These are phyloP conservation scores for Terfezia boudieri DNA, from an alignment of 495 filamentous ascomycete genomes.

Conservation along the genomic window DNA sequence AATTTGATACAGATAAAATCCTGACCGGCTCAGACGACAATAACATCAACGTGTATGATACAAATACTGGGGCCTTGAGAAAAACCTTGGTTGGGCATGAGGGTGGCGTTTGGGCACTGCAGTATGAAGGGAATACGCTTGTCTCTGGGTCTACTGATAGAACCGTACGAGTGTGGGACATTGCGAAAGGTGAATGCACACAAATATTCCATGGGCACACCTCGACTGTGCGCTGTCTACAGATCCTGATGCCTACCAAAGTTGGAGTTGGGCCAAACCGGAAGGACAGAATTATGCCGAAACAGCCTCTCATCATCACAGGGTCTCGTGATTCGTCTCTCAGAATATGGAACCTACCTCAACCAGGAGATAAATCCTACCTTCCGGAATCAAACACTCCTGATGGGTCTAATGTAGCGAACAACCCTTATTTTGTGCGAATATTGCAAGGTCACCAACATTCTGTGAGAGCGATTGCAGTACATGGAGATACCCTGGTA, in stretches of 20 bases:
- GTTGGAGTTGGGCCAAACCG: conserved; percentile 51
- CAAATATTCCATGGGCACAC: conserved; percentile 96
- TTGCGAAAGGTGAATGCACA: conserved; percentile 68
- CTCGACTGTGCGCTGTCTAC: conserved; percentile 85
- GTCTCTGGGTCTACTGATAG: conserved; percentile 94
- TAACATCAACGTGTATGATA: conserved; percentile 96
- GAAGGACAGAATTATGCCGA: conserved; percentile 66
- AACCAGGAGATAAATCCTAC: conserved; percentile 46
- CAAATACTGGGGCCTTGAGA: conserved; percentile 70
- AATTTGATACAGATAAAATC: conserved; percentile 96
- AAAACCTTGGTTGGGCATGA: conserved; percentile 78
- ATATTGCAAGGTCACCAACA: conserved; percentile 69
- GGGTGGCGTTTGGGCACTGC: conserved; percentile 91
- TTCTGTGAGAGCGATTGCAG: conserved; percentile 94
- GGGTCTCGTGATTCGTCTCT: conserved; percentile 89
- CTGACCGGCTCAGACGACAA: conserved; percentile 95
- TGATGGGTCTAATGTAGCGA: conserved; percentile 40
- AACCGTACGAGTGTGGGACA: conserved; percentile 94
- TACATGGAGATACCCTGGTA: conserved; percentile 89
- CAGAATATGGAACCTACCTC: conserved; percentile 88
- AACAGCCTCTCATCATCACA: conserved; percentile 85
- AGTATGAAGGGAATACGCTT: conserved; percentile 83
- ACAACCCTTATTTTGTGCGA: conserved; percentile 87
- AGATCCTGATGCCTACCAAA: conserved; percentile 73
- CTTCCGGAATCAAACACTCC: conserved; percentile 29